Base-by-base conservation (phyloP, 2,329 filamentous ascomycete species). In the Neocatenulostroma microsporum region DNA sequence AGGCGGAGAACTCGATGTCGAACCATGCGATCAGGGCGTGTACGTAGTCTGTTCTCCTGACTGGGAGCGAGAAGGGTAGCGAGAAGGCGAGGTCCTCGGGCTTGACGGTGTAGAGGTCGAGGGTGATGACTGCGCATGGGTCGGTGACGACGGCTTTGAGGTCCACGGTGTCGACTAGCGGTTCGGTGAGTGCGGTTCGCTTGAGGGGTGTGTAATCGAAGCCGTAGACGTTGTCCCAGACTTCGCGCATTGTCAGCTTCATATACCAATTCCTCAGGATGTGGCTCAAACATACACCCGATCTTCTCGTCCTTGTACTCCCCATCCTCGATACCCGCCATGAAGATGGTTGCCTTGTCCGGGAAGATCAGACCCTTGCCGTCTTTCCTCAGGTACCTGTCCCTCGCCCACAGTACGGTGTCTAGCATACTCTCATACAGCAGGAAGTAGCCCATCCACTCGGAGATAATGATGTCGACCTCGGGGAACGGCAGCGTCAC, bases 261-360 rank as follows among this genome's bases (percentile, higher is more conserved):
- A 39, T 44, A 61, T 33, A 21, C 20, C 14, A 21, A 21, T 17
- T 23, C 12, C 19, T 21, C 10, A 14, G 18, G 10, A 10, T 7
- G 30, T 10, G 6, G 21, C 11, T n/a, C 13, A 14, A 35, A 67
- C 86, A 70, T 65, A 96, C 89, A 98, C 66, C 88, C 89, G 58
- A 98, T 98, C 76, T 98, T 98, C 72, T 98, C 91, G 47, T 96
- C 89, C 74, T 96, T 96, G 77, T 98, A 98, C 46, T 98, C 91
- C 49, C 91, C 91, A 58, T 98, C 91, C 70, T 98, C 91, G 46
- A 98, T 98, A 57, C 84, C 91, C 41, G 87, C 91, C 63, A 94
- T 79, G 67, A 87, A 95, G 62, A 98, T 94, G 54, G 86, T 95
- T 35, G 91, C 91, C 76, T 94, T 96, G 69, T 98, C 91, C 14